Conservation (phyloP, 805 yeast genomes). For the Lachancea thermotolerans region DNA sequence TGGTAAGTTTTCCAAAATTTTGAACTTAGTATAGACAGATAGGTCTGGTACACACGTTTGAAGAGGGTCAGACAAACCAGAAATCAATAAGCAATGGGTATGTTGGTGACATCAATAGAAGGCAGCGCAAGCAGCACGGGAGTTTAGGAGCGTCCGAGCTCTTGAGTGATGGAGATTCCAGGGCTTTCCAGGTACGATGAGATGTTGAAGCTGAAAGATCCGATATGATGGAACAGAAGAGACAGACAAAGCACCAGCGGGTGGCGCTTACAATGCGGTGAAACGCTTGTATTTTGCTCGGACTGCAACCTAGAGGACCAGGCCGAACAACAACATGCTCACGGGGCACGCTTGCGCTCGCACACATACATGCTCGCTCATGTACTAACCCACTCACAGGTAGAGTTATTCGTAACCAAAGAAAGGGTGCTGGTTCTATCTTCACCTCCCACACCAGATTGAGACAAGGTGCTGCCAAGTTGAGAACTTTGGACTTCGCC, state of each 20-base stretch:
- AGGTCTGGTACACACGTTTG: neutral
- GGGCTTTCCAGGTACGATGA: neutral
- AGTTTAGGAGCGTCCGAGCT: neutral
- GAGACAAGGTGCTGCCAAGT: slow-evolving; percentile 99
- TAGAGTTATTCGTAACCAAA: slow-evolving; percentile 99
- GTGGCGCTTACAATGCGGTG: too few species aligned
- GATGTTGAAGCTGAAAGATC: too few species aligned
- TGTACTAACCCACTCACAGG: slow-evolving; percentile 42
- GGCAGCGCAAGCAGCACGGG: neutral
- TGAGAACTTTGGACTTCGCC: slow-evolving; percentile 97
- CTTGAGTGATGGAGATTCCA: neutral
- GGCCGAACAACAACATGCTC: too few species aligned
- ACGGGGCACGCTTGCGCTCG: too few species aligned
- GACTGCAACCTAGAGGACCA: too few species aligned
- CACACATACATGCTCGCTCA: too few species aligned
- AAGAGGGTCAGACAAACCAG: slow-evolving; percentile 20
- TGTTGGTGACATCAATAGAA: slow-evolving; percentile 12
- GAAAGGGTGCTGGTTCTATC: slow-evolving; percentile 99
- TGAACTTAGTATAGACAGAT: neutral
- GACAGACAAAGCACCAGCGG: too few species aligned
- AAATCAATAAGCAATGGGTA: slow-evolving; percentile 34
- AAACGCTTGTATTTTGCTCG: too few species aligned
- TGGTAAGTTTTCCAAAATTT: neutral
- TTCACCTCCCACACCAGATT: slow-evolving; percentile 99
- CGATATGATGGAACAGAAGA: too few species aligned